Percentiles rank a stretch among this genome's conserved stretches.
Evolutionary conservation across 2,329 filamentous ascomycete species (phyloP).

Genomic region (Fusarium graminum): DNA sequence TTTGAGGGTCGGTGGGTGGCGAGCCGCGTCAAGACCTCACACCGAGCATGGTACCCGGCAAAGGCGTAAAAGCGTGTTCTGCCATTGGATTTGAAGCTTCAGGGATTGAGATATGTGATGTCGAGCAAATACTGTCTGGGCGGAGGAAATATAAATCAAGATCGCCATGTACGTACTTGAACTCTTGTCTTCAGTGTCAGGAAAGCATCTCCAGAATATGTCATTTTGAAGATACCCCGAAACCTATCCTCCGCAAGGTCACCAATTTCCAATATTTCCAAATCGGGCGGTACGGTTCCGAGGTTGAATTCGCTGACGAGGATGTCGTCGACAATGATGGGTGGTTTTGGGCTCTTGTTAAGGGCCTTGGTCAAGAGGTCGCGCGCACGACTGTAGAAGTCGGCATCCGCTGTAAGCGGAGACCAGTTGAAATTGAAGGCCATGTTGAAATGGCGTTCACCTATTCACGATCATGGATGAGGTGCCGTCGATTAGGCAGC

Average conservation of each 20-base stretch:
- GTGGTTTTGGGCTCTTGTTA: conserved; percentile 97
- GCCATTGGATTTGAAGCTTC: conserved; percentile 12
- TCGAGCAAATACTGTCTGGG: conserved; percentile 2
- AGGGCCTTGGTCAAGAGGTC: conserved; percentile 94
- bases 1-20: conserved; percentile 13
- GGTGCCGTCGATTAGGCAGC: conserved; percentile 44
- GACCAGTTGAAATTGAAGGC: conserved; percentile 99
- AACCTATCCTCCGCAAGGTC: conserved; percentile 97
- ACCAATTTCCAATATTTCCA: conserved; percentile 98
- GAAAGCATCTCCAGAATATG: conserved; percentile 94
- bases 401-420: conserved; percentile 94
- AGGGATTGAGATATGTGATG: conserved; percentile 7
- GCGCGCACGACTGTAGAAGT: conserved; percentile 89
- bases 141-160: conserved; percentile 8
- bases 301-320: conserved; percentile 98
- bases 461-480: conserved; percentile 53
- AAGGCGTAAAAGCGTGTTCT: background rate
- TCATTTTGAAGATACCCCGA: conserved; percentile 99
- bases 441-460: conserved; percentile 74
- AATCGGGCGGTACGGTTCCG: conserved; percentile 90
- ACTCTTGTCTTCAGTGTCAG: conserved; percentile 95
- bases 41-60: background rate
- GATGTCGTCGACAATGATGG: conserved; percentile 99
- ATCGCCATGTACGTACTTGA: conserved; percentile 71
- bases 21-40: conserved; percentile 16